These are phyloP conservation scores for Rhynchospora tenuis DNA, from an alignment of 176 grass and related monocot species.

Conservation along the genomic window DNA sequence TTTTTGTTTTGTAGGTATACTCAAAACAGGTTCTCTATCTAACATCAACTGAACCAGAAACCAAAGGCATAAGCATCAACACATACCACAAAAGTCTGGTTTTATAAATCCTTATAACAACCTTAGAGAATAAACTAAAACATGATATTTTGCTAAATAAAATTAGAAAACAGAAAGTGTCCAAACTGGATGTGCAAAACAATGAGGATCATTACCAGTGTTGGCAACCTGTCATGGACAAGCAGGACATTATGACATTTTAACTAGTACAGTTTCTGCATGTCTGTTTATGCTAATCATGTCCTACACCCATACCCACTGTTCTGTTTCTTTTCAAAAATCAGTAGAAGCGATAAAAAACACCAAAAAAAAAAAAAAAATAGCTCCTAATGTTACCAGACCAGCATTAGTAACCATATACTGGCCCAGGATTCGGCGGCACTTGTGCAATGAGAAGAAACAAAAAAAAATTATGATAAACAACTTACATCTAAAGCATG, in stretches of 20 bases:
- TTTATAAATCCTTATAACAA: background rate
- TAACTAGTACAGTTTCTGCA: background rate
- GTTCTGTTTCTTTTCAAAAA: background rate
- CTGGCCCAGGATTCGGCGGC: background rate
- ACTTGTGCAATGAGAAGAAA: background rate
- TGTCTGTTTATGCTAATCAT: background rate
- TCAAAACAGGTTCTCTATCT: conserved; percentile 47
- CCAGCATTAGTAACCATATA: background rate
- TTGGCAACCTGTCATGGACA: no score
- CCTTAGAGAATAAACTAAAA: background rate
- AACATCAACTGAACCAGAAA: conserved; percentile 49
- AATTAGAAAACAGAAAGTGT: background rate
- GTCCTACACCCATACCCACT: background rate
- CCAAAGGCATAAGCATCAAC: conserved; percentile 1
- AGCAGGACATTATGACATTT: background rate
- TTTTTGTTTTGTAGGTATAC: conserved; percentile 56
- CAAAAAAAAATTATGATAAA: conserved; percentile 3
- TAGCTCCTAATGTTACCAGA: background rate
- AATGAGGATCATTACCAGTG: background rate
- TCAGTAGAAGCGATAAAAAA: background rate
- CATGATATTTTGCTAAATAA: background rate
- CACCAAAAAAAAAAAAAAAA: background rate
- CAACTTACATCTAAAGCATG: conserved; percentile 75
- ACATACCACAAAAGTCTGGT: background rate
- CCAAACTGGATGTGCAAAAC: background rate